Evolutionary conservation across 441 rosid species (phyloP).

Genomic region (Populus hybrid): DNA sequence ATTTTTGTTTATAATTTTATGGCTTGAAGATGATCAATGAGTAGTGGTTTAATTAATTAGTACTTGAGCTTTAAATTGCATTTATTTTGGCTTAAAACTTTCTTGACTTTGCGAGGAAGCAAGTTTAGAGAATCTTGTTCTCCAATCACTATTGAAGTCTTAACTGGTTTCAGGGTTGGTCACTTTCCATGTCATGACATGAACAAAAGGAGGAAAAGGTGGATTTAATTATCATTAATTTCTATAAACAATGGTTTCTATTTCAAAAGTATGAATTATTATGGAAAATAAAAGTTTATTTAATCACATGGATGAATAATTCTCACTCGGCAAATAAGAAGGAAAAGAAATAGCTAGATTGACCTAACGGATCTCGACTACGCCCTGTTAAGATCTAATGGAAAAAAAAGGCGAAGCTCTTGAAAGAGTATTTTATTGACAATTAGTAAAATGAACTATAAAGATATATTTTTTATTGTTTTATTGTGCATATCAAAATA

Average conservation of each 20-base stretch:
- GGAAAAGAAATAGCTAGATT: neutral
- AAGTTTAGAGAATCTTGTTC: constrained; percentile 25
- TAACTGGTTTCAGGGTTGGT: neutral
- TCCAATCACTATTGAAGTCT: constrained; percentile 16
- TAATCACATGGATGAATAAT: constrained; percentile 3
- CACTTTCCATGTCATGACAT: constrained; percentile 11
- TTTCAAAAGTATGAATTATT: neutral
- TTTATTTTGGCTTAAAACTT: neutral
- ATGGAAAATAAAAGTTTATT: neutral
- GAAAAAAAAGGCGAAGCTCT: too few relatives aligned
- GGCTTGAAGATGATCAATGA: neutral
- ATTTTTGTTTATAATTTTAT: neutral
- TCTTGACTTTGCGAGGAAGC: constrained; percentile 32
- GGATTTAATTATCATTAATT: neutral
- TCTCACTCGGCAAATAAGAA: neutral
- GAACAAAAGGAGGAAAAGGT: neutral
- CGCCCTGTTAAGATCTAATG: neutral
- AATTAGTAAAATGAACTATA: too few relatives aligned
- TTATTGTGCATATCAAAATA: too few relatives aligned
- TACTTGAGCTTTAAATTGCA: constrained; percentile 5
- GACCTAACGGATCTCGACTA: neutral
- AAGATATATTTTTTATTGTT: too few relatives aligned
- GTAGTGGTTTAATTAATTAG: neutral
- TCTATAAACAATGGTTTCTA: neutral
- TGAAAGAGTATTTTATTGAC: too few relatives aligned